Base-by-base conservation (phyloP, 257 asterid genomes). In the Prunella vulgaris region DNA sequence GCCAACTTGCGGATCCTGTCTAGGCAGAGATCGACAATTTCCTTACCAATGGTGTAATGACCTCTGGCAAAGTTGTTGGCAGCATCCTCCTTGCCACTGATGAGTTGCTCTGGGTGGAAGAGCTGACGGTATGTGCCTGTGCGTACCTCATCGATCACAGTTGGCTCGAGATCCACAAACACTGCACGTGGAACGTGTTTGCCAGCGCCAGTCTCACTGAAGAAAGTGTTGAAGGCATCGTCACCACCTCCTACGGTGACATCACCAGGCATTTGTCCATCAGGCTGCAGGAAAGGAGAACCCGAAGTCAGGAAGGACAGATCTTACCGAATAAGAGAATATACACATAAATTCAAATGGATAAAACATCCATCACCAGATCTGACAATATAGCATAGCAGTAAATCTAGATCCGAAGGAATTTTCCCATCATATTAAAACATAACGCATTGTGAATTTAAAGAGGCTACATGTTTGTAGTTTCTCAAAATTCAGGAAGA, bases 251-350 rank as follows among this genome's bases (percentile, higher is more conserved):
- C 89, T 1, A 84, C 81, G 1, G 89, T 84, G 33, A 10, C 32
- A 5, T 84, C 89, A 46, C 89, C 79, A 10, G 89, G 89, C 89
- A 84, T 84, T 75, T 84, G 89, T 44, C 89, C 89, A 84, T 84
- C 89, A 33, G 89, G 89, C 89, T 84, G 78, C 32, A 70, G 53
- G 1, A 44, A 42, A 58, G 13, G 70, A 5, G 35, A 57, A 69
- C 32, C 51, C 32, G 5, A 44, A 9, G 38, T 67, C 22, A 57
- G 28, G 15, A 8, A 14, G 4, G 15, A 37, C 14, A 56, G 10
- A 1, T 0, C 27, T 6, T 14, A 35, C 4, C 4, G 56, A 28
- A 58, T 4, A 48, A 49, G 10, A 5, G 25, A 33, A 46, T 14
- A 7, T 18, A 20, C 30, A 37, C 3, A 0, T 0, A 17, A 20